Evolutionary conservation across 2,329 filamentous ascomycete genomes (phyloP), one percentile per base, ranked within the genome.

Genomic region (Pseudogymnoascus sp.): DNA sequence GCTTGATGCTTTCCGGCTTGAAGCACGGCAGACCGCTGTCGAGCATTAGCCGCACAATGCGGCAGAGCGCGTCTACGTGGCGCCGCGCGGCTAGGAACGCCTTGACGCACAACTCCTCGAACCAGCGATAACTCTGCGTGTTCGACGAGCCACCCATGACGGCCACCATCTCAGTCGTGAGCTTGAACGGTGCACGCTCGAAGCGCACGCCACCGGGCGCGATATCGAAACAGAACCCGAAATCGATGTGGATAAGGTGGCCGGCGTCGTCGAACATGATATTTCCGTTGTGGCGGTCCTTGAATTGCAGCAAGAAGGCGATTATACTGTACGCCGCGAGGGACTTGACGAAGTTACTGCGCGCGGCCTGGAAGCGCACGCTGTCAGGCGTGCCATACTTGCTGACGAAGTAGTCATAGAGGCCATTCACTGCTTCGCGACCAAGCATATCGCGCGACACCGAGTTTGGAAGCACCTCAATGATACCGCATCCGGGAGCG

Each of bases 251-350:
- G 61, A 99, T 84, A 70, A 99, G 96, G 76, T 99, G 94, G 3
- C 95, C 94, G 0, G 89, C 90, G 71, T 97, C 93, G 74, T 99
- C 93, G 66, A 99, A 87, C 95, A 99, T 99, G 79, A 99, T 99
- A 79, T 99, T 99, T 65, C 94, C 94, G 74, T 99, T 99, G 78
- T 99, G 94, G 2, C 94, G 87, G 73, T 99, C 94, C 76, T 99
- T 99, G 86, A 99, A 97, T 72, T 99, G 95, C 37, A 99, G 79
- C 12, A 99, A 80, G 77, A 96, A 99, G 0, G 91, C 95, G 67
- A 99, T 97, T 70, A 99, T 88, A 15, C 90, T 95, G 79, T 99
- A 99, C 10, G 94, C 95, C 0, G 95, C 94, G 94, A 99, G 97
- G 72, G 89, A 94, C 79, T 99, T 99, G 76, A 99, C 92, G 73